These are phyloP conservation scores for Ceratocystis cubensis DNA, from an alignment of 2,329 filamentous ascomycete species.

Conservation along the genomic window DNA sequence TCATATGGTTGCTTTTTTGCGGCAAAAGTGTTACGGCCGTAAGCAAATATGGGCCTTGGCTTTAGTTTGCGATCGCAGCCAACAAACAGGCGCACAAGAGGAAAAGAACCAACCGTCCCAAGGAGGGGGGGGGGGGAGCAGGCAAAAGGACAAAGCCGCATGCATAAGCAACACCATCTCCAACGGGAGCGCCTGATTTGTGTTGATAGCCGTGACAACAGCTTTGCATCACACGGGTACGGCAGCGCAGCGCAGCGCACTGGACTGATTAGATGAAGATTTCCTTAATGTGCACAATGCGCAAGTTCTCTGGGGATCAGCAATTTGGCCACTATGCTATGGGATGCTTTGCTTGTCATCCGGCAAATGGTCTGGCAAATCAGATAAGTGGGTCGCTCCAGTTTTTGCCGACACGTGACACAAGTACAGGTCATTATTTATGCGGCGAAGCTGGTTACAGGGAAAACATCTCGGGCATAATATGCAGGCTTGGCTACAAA, in stretches of 20 bases:
- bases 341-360: not conserved
- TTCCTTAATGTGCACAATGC: not conserved
- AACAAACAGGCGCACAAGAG: not conserved
- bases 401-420: constrained; percentile 1
- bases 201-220: not conserved
- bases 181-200: not conserved
- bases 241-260: not conserved
- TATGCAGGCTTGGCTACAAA: too few species aligned
- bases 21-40: not conserved
- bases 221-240: not conserved
- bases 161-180: not conserved
- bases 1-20: not conserved
- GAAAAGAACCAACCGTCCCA: not conserved
- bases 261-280: not conserved
- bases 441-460: too few species aligned
- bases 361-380: not conserved
- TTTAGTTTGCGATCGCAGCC: not conserved
- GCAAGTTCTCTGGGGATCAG: not conserved
- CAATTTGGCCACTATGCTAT: not conserved
- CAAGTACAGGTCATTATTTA: not conserved
- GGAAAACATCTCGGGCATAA: too few species aligned
- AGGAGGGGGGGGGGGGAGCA: not conserved
- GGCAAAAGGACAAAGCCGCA: not conserved
- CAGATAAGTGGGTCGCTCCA: not conserved
- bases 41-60: not conserved